phyloP scores from a whole-genome alignment of 2,329 filamentous ascomycete species.

The Fusarium sp. region DNA sequence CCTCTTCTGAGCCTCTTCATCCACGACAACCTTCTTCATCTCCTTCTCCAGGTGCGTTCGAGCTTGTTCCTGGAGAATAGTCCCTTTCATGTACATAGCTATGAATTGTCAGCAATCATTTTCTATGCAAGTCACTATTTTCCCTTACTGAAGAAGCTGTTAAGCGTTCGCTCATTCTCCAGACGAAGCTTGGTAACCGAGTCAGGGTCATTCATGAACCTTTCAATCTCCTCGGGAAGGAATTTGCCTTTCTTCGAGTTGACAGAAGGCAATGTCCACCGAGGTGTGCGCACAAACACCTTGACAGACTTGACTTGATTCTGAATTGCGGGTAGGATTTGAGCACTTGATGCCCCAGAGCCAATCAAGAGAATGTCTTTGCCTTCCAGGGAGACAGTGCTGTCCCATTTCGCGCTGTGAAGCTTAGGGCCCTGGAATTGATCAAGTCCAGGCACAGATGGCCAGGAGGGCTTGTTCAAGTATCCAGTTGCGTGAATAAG shows the following conservation, averaged over 20 bases:
- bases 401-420: slow-evolving; percentile 21
- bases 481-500: slow-evolving; percentile 22
- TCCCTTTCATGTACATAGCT: slow-evolving; percentile 32
- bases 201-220: not conserved
- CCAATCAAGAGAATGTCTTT: slow-evolving; percentile 20
- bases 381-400: slow-evolving; percentile 1
- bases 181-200: slow-evolving; percentile 2
- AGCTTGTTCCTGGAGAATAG: slow-evolving; percentile 12
- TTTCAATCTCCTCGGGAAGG: not conserved
- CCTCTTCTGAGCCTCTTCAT: slow-evolving; percentile 3
- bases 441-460: slow-evolving; percentile 4
- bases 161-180: slow-evolving; percentile 12
- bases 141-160: slow-evolving; percentile 24
- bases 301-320: slow-evolving; percentile 1
- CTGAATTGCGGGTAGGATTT: slow-evolving; percentile 21
- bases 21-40: slow-evolving; percentile 14
- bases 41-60: slow-evolving; percentile 5
- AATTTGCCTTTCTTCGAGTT: slow-evolving; percentile 14
- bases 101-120: not conserved
- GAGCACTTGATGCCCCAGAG: slow-evolving; percentile 18
- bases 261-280: slow-evolving; percentile 26
- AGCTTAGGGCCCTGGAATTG: slow-evolving; percentile 9
- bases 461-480: slow-evolving; percentile 22
- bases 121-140: rapidly evolving
- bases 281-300: slow-evolving; percentile 22